Conservation (phyloP, 2,329 filamentous ascomycete species). For the Teratosphaeria nubilosa region DNA sequence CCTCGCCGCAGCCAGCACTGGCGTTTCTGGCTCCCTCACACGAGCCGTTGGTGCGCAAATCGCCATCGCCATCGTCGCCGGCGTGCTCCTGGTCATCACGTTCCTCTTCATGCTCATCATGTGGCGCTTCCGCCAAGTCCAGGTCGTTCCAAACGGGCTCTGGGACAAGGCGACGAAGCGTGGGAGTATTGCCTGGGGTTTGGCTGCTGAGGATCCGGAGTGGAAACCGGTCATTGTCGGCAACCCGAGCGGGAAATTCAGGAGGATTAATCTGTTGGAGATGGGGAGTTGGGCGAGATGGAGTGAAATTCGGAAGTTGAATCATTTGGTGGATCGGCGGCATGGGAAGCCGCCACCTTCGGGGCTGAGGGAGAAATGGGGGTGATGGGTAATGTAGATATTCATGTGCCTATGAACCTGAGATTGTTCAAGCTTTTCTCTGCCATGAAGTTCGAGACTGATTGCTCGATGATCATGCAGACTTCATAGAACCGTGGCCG, state of each 20-base stretch:
- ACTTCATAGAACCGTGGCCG: too few species aligned
- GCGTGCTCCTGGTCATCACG: conserved; percentile 55
- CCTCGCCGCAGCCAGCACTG: conserved; percentile 58
- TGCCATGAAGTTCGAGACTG: too few species aligned
- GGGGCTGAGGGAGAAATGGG: neutral
- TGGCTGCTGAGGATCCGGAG: conserved; percentile 42
- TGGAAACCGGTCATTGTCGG: conserved; percentile 64
- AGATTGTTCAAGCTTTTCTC: neutral
- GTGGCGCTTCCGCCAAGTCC: conserved; percentile 54
- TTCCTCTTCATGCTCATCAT: conserved; percentile 52
- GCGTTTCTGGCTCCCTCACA: conserved; percentile 57
- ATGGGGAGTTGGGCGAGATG: conserved; percentile 58
- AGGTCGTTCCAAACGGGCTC: conserved; percentile 55
- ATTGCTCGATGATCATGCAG: too few species aligned
- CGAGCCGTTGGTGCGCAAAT: conserved; percentile 56
- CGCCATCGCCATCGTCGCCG: conserved; percentile 58
- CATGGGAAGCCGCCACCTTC: neutral
- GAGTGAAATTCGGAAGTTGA: conserved; percentile 55
- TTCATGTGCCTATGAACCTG: neutral
- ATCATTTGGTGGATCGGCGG: conserved; percentile 22
- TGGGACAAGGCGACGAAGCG: conserved; percentile 39
- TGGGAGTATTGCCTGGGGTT: conserved; percentile 29
- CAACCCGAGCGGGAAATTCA: conserved; percentile 57
- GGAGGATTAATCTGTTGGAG: conserved; percentile 63
- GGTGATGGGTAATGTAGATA: neutral